These are phyloP conservation scores for Craterostigma plantagineum DNA, from an alignment of 257 asterid genomes.

Conservation along the genomic window DNA sequence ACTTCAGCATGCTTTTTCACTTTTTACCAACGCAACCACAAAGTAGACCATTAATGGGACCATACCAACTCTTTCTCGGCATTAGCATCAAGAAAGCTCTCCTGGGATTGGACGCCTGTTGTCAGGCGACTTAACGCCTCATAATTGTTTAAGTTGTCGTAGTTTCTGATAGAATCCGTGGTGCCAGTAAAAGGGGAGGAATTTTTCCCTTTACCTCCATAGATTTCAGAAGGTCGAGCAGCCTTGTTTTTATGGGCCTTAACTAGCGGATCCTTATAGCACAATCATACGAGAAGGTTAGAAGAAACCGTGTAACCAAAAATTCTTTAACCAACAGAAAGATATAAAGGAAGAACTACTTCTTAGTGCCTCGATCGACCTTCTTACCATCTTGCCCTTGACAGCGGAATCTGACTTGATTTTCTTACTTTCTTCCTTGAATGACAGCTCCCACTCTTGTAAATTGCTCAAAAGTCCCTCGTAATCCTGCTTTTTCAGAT, in stretches of 20 bases:
- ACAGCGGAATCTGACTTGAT: conserved; percentile 32
- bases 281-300: background rate
- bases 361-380: background rate
- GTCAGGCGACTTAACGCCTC: conserved; percentile 46
- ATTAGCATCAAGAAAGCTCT: conserved; percentile 54
- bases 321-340: background rate
- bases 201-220: conserved; percentile 10
- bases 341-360: background rate
- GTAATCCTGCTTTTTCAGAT: conserved; percentile 32
- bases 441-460: conserved; percentile 81
- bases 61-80: conserved; percentile 91
- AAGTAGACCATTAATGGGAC: conserved; percentile 6
- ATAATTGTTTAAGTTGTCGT: conserved; percentile 34
- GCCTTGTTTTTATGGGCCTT: conserved; percentile 17
- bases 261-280: conserved; percentile 18
- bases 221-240: conserved; percentile 16
- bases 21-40: conserved; percentile 3
- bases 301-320: background rate
- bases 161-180: conserved; percentile 16
- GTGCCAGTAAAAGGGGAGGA: conserved; percentile 12
- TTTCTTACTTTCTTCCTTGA: conserved; percentile 64
- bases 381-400: conserved; percentile 39
- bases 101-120: conserved; percentile 26
- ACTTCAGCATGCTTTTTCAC: conserved; percentile 6
- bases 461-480: conserved; percentile 72